phyloP scores from a whole-genome alignment of 2,329 filamentous ascomycete genomes.

The Colletotrichum spaethianum region DNA sequence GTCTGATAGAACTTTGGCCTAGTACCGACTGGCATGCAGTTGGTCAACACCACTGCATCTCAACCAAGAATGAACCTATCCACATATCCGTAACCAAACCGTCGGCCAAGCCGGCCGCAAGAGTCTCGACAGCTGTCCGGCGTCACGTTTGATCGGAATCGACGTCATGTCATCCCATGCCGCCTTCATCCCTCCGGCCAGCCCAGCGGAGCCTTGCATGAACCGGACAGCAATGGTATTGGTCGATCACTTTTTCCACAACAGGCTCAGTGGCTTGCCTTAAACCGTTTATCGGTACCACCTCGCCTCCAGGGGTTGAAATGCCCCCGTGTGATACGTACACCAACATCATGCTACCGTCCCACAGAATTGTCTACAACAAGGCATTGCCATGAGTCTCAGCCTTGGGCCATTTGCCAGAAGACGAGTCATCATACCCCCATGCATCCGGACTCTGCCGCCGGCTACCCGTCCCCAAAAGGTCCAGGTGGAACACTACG shows the following conservation, averaged over 20 bases:
- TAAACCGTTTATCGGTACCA: conserved; percentile 4
- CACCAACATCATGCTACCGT: conserved; percentile 25
- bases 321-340: conserved; percentile 3
- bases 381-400: conserved; percentile 28
- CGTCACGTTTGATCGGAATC: conserved; percentile 5
- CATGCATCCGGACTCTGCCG: conserved; percentile 25
- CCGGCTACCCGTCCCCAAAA: conserved; percentile 22
- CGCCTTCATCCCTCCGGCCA: conserved; percentile 9
- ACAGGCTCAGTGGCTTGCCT: conserved; percentile 10
- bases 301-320: background rate
- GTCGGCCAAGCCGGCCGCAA: conserved; percentile 5
- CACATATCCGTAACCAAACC: background rate
- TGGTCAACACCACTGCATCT: background rate
- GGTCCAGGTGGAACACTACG: conserved; percentile 29
- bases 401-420: conserved; percentile 23
- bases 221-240: conserved; percentile 24
- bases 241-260: conserved; percentile 31
- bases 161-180: conserved; percentile 27
- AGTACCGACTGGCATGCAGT: conserved; percentile 2
- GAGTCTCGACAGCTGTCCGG: conserved; percentile 17
- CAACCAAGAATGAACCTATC: background rate
- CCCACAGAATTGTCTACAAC: conserved; percentile 20
- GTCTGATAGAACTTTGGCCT: background rate
- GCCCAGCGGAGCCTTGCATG: conserved; percentile 22
- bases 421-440: background rate